Percentiles rank a stretch among this genome's conserved stretches.
phyloP scores from a whole-genome alignment of 495 filamentous ascomycete species.

The Talaromyces borbonicus region DNA sequence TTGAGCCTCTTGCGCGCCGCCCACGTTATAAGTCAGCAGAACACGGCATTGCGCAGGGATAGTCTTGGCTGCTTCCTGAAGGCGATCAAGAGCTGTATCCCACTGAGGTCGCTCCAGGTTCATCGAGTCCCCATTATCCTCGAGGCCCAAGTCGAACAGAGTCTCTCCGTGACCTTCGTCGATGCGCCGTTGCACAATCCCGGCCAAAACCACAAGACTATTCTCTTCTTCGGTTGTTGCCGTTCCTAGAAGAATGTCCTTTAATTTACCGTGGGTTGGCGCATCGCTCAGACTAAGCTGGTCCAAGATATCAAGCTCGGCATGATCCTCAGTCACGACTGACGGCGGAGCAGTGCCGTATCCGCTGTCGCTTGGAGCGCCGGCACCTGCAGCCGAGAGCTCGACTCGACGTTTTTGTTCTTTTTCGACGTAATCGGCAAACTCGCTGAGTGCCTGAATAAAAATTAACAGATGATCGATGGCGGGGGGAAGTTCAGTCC shows the following conservation, averaged over 20 bases:
- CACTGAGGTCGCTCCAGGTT: constrained; percentile 68
- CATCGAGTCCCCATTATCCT: constrained; percentile 92
- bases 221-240: constrained; percentile 45
- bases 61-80: constrained; percentile 55
- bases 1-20: constrained; percentile 63
- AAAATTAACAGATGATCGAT: not conserved
- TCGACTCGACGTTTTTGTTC: constrained; percentile 67
- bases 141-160: constrained; percentile 84
- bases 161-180: constrained; percentile 84
- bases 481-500: not conserved
- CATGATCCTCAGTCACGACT: constrained; percentile 57
- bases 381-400: constrained; percentile 27
- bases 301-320: constrained; percentile 87
- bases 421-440: constrained; percentile 94
- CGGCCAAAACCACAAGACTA: constrained; percentile 49
- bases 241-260: constrained; percentile 62
- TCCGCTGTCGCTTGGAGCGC: constrained; percentile 33
- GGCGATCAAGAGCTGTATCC: constrained; percentile 57
- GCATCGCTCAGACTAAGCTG: constrained; percentile 72
- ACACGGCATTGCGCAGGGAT: constrained; percentile 65
- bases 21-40: constrained; percentile 80
- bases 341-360: constrained; percentile 32
- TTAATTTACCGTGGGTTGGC: constrained; percentile 56
- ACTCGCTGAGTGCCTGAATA: constrained; percentile 78
- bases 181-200: constrained; percentile 55